A percentile compares a stretch with the other conserved stretches of the same genome.
These are phyloP conservation scores for Fistulina hepatica DNA, from an alignment of 1,284 basidiomycete species.

Conservation along the genomic window DNA sequence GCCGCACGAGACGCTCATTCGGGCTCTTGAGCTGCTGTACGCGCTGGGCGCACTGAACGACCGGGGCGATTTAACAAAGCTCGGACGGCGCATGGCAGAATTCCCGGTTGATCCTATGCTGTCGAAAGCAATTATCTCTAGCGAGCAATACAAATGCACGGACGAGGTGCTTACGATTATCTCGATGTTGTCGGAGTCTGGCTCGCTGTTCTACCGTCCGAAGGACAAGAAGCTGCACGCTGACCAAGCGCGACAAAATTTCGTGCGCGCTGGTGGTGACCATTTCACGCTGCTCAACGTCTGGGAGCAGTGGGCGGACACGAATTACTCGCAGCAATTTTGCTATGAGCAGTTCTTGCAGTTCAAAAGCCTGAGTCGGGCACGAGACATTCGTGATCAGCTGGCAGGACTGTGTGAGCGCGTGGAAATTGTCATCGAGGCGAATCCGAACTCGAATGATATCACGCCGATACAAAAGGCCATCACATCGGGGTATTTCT, in stretches of 20 bases:
- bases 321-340: slow-evolving; percentile 89
- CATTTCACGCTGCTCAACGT: slow-evolving; percentile 96
- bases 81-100: slow-evolving; percentile 96
- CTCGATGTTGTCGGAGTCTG: slow-evolving; percentile 93
- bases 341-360: slow-evolving; percentile 97
- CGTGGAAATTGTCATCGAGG: slow-evolving; percentile 85
- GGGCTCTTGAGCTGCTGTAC: slow-evolving; percentile 88
- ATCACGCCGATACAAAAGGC: slow-evolving; percentile 92
- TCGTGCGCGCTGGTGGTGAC: slow-evolving; percentile 91
- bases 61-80: slow-evolving; percentile 89
- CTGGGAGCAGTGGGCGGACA: slow-evolving; percentile 98
- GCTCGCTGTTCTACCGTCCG: slow-evolving; percentile 90
- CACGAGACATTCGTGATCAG: slow-evolving; percentile 95
- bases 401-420: slow-evolving; percentile 92
- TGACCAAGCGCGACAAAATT: slow-evolving; percentile 94
- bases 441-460: slow-evolving; percentile 85
- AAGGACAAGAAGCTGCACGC: slow-evolving; percentile 96
- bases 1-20: slow-evolving; percentile 96
- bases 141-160: slow-evolving; percentile 90
- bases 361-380: slow-evolving; percentile 89
- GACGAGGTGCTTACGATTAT: slow-evolving; percentile 97
- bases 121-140: slow-evolving; percentile 92
- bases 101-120: slow-evolving; percentile 99
- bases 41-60: slow-evolving; percentile 95
- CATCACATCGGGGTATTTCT: slow-evolving; percentile 91